Evolutionary conservation across 129 eudicot genomes (phyloP), one percentile per base, ranked within the genome.

Genomic region (Dittrichia graveolens): DNA sequence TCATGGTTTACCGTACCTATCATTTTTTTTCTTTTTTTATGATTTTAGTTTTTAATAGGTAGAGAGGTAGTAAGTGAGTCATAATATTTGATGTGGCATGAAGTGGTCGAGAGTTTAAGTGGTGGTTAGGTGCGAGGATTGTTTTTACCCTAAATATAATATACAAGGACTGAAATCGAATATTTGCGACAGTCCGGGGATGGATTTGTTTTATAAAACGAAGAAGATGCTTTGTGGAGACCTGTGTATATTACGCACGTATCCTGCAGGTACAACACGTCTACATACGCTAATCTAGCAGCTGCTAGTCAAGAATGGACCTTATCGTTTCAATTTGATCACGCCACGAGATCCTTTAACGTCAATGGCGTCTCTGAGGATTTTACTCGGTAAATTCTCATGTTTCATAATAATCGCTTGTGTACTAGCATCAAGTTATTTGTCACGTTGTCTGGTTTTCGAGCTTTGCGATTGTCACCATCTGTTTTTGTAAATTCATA

Each of bases 351-450:
- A n/a, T 35, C 15, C 15, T 59, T 60, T 39, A 13, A 19, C 77
- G 45, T n/a, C 59, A 72, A 72, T 72, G 77, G 69, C 77, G 37
- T 60, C 68, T 72, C 35, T 14, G 38, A 44, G 59, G 60, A 72
- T 44, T 60, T 59, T 13, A 60, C 39, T 72, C 7, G 69, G 77
- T 72, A 72, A 59, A n/a, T 8, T 2, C 14, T 72, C 46, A 46
- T 9, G 58, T 37, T 46, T 46, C 14, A 42, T 44, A 41, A n/a
- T 6, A 5, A 39, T 45, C 34, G 5, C 1, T 16, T 38, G 15
- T 52, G 15, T 11, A 5, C 71, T 47, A 47, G 71, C 57, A 66
- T 48, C 34, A 66, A 46, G 18, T 48, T 35, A 46, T 49, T 37
- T 15, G 35, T 52, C 49, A 35, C 73, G 4, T 53, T 68, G 35